Base-by-base conservation (phyloP, 129 eudicot genomes). In the Flaveria robusta region DNA sequence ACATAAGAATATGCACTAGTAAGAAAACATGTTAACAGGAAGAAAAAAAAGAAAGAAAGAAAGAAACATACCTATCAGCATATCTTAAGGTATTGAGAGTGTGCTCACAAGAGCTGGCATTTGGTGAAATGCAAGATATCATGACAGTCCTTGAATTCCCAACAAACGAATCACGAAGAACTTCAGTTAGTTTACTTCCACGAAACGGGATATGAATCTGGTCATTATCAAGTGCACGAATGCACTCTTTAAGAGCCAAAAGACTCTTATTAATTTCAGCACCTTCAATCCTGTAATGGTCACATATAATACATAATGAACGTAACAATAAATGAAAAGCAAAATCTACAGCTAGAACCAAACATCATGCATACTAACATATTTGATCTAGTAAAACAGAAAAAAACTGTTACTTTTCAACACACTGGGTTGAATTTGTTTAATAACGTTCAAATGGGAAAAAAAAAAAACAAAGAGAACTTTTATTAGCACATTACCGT, bases 261-360 rank as follows among this genome's bases (percentile, higher is more conserved):
- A 92, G 90, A 77, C 94, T 87, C 84, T 92, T 92, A 86, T 92
- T 92, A 47, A 92, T 92, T 92, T 92, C 98, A 82, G 98, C 98
- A 54, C 98, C 98, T 83, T 92, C 98, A 56, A 92, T 89, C 87
- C 97, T 92, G 88, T 69, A 81, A 66, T 12, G 45, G 19, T 77
- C 16, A 66, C 63, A 63, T 47, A 55, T 47, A 39, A 43, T 8
- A 42, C 74, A 76, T 15, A 76, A 13, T 34, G 51, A 51, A 75
- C 23, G 51, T 50, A 23, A 66, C 9, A 18, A 9, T 5, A 52
- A 75, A 29, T 1, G 20, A 19, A 75, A 67, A 52, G 67, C 18
- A n/a, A 52, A 37, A 77, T 71, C 74, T 67, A 77, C 7, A 26
- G 27, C 19, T 67, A n/a, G 39, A 39, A 66, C 56, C 68, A 54